Evolutionary conservation across 2,329 filamentous ascomycete species (phyloP), one percentile per base, ranked within the genome.

Genomic region (Drechslerella stenobrocha): DNA sequence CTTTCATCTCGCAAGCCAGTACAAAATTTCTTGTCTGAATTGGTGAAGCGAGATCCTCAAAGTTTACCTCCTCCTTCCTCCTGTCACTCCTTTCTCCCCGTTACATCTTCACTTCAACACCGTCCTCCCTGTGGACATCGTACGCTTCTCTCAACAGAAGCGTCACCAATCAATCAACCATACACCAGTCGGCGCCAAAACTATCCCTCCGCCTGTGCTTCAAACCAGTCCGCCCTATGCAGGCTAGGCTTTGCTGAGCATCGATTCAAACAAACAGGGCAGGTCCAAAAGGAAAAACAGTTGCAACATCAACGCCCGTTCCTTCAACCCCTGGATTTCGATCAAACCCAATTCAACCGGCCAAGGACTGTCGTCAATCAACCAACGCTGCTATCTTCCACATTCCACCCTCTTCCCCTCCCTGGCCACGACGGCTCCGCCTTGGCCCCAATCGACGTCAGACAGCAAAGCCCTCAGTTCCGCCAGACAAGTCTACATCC

Each of bases 81-180:
- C n/a, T n/a, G n/a, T n/a, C n/a, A n/a, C n/a, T n/a, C n/a, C n/a
- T n/a, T n/a, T n/a, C n/a, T n/a, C n/a, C n/a, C n/a, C n/a, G n/a
- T n/a, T n/a, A n/a, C n/a, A n/a, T n/a, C 28, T 30, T 30, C 28
- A 30, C 28, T 30, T 30, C 53, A 66, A 53, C 61, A 34, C 35
- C 48, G 50, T 42, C 23, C 26, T 44, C 24, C 2, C 26, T 18
- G n/a, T 32, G 24, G 20, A 44, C 18, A 23, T 7, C 20, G 13
- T 13, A 15, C 23, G 7, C 48, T 67, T 67, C 61, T 67, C 45
- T 67, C 61, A 67, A 67, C 55, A 67, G 61, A 60, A 60, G 53
- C 28, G 55, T 20, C 3, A 18, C 37, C 13, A 4, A 2, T 18
- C 8, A 20, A 5, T 20, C 37, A 5, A 47, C n/a, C 2, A 7